phyloP scores from a whole-genome alignment of 495 filamentous ascomycete genomes.

The Trichocladium uniseriatum region DNA sequence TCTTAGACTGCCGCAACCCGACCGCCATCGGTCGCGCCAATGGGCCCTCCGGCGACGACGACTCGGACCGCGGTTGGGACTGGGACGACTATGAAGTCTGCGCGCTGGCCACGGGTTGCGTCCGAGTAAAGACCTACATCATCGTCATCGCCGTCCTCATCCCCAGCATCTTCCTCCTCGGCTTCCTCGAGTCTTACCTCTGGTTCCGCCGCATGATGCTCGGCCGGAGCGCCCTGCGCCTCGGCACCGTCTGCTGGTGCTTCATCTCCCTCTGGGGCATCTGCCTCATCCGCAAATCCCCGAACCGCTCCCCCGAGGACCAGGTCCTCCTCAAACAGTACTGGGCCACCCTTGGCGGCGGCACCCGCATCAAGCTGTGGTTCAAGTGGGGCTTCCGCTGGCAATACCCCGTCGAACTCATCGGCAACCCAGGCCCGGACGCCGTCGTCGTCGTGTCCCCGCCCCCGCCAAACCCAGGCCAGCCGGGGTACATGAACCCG shows the following conservation, averaged over 20 bases:
- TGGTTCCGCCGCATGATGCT: constrained; percentile 46
- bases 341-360: constrained; percentile 35
- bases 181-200: constrained; percentile 41
- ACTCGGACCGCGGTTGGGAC: constrained; percentile 12
- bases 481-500: background rate
- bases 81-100: background rate
- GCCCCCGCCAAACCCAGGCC: background rate
- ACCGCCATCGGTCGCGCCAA: background rate
- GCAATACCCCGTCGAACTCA: constrained; percentile 33
- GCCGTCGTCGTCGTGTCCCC: background rate
- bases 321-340: constrained; percentile 31
- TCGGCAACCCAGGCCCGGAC: constrained; percentile 7
- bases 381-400: constrained; percentile 43
- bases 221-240: constrained; percentile 39
- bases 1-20: constrained; percentile 13
- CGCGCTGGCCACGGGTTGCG: too few species aligned
- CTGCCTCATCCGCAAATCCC: constrained; percentile 34
- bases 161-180: constrained; percentile 36
- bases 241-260: constrained; percentile 42
- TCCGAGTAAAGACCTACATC: too few species aligned
- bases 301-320: constrained; percentile 32
- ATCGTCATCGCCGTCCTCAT: constrained; percentile 34
- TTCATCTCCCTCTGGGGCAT: constrained; percentile 34
- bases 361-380: constrained; percentile 37
- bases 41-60: background rate